Conservation (phyloP, 345 rosid genomes). For the Hibiscus mutabilis region DNA sequence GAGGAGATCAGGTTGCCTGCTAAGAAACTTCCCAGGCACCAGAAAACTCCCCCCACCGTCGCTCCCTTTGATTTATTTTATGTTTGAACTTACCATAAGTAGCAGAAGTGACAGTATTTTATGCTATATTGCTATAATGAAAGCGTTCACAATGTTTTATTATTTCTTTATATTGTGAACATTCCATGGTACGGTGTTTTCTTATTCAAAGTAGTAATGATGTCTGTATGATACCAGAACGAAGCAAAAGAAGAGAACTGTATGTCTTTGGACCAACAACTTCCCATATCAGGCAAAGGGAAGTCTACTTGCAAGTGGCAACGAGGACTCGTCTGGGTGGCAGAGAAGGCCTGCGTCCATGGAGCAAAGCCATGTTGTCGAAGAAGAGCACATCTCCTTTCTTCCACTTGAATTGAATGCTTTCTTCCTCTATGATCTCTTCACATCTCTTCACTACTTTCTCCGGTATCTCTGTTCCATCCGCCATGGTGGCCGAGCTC, state of each 20-base stretch:
- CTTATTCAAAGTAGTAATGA: neutral
- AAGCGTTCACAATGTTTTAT: neutral
- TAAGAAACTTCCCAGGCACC: too few relatives aligned
- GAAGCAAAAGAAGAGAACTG: too few relatives aligned
- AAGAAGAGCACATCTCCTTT: slow-evolving; percentile 59
- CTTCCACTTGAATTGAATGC: slow-evolving; percentile 68
- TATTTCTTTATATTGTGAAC: neutral
- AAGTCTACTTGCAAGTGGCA: slow-evolving; percentile 47
- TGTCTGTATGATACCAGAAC: neutral
- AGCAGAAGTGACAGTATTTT: neutral
- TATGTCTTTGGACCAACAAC: too few relatives aligned
- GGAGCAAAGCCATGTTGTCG: slow-evolving; percentile 57
- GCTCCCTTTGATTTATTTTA: too few relatives aligned
- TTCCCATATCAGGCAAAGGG: neutral
- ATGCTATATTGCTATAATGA: neutral
- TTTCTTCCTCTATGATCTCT: slow-evolving; percentile 65
- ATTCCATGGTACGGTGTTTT: neutral
- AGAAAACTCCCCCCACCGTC: too few relatives aligned
- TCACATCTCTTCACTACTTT: slow-evolving; percentile 44
- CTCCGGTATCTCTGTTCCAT: slow-evolving; percentile 47
- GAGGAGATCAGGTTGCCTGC: too few relatives aligned
- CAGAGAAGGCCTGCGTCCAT: slow-evolving; percentile 58
- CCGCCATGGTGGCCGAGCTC: slow-evolving; percentile 54
- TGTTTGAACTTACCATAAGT: neutral
- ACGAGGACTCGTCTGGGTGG: slow-evolving; percentile 55